A percentile compares a stretch with the other conserved stretches of the same genome.
phyloP scores from a whole-genome alignment of 1,284 basidiomycete genomes.

The Volvariella volvacea region DNA sequence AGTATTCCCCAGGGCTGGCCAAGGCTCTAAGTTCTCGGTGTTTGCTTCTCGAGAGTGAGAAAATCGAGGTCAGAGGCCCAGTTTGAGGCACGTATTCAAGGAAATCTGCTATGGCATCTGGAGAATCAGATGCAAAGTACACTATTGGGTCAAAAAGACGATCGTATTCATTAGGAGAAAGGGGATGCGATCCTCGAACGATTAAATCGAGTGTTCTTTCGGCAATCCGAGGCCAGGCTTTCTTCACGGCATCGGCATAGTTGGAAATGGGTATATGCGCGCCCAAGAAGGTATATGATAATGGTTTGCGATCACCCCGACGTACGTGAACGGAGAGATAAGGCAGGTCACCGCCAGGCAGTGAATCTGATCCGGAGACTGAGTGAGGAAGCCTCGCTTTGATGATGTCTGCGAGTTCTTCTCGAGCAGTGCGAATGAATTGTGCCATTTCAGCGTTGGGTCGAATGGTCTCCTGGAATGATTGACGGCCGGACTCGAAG shows the following conservation, averaged over 20 bases:
- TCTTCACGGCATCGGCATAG: conserved; percentile 35
- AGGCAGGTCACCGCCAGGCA: conserved; percentile 10
- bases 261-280: conserved; percentile 42
- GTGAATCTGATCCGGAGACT: conserved; percentile 7
- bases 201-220: conserved; percentile 10
- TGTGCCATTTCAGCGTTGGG: conserved; percentile 39
- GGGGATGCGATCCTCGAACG: conserved; percentile 1
- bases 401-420: conserved; percentile 34
- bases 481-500: conserved; percentile 37
- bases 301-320: conserved; percentile 46
- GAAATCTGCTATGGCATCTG: conserved; percentile 36
- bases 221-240: conserved; percentile 33
- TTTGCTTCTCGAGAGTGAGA: conserved; percentile 37
- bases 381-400: background rate
- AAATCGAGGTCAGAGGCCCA: conserved; percentile 31
- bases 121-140: conserved; percentile 59
- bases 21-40: conserved; percentile 37
- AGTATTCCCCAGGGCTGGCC: conserved; percentile 47
- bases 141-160: conserved; percentile 19
- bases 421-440: conserved; percentile 43
- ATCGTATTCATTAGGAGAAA: background rate
- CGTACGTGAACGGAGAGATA: conserved; percentile 58
- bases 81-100: conserved; percentile 11
- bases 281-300: conserved; percentile 37
- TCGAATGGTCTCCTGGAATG: conserved; percentile 44